These are phyloP conservation scores for Choanephora cucurbitarum DNA, from an alignment of 371 early-diverging fungal species.

Conservation along the genomic window DNA sequence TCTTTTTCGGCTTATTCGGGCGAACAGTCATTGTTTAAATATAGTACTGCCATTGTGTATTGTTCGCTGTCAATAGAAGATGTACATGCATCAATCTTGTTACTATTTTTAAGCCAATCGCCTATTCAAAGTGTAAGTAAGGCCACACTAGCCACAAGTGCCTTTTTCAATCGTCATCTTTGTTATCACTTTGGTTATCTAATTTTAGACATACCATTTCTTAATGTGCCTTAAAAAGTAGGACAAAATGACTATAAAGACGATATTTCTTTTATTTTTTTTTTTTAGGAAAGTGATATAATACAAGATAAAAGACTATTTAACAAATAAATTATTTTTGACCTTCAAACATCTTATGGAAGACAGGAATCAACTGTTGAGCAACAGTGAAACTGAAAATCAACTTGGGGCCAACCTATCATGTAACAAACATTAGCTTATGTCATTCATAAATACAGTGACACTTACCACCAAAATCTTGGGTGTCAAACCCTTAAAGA, in stretches of 20 bases:
- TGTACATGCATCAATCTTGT: too few relatives aligned
- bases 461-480: constrained; percentile 81
- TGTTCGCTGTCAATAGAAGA: neutral
- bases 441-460: constrained; percentile 1
- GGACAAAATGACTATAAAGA: too few relatives aligned
- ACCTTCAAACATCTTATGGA: constrained; percentile 53
- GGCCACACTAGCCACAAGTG: neutral
- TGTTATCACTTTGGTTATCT: too few relatives aligned
- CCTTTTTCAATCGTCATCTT: too few relatives aligned
- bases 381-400: constrained; percentile 97
- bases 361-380: constrained; percentile 89
- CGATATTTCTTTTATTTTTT: neutral
- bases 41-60: neutral
- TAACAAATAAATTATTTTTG: constrained; percentile 16
- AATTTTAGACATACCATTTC: constrained; percentile 5
- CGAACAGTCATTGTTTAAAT: neutral
- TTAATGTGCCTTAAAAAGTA: too few relatives aligned
- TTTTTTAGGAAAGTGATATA: neutral
- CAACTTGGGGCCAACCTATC: constrained; percentile 92
- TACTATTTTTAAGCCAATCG: neutral
- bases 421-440: constrained; percentile 18
- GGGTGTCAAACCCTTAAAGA: constrained; percentile 98
- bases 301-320: neutral
- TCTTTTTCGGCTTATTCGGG: constrained; percentile 6
- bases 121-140: constrained; percentile 1